Evolutionary conservation across 192 early-diverging fungal species (phyloP).

Genomic region (Umbelopsis sp.): DNA sequence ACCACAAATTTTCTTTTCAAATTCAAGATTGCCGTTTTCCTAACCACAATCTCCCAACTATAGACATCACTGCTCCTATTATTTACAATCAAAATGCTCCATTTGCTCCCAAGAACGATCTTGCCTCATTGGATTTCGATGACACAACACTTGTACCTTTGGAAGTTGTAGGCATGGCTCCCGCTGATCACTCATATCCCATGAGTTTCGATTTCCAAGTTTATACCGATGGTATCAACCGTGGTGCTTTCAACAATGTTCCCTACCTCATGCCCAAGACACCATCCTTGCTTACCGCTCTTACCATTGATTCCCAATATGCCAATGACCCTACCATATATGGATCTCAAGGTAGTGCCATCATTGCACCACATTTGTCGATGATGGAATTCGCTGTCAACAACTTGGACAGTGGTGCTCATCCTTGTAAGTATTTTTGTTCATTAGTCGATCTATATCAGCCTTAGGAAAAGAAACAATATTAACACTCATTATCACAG

Average conservation of each 20-base stretch:
- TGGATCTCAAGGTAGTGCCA: constrained; percentile 64
- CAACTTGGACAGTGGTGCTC: constrained; percentile 75
- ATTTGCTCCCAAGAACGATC: constrained; percentile 28
- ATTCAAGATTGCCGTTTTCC: constrained; percentile 1
- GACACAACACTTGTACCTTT: constrained; percentile 61
- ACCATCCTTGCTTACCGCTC: constrained; percentile 68
- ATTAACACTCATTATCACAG: constrained; percentile 31
- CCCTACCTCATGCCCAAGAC: constrained; percentile 66
- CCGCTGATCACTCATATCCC: constrained; percentile 49
- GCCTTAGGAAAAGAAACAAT: too few relatives aligned
- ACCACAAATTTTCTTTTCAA: neutral
- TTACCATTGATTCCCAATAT: constrained; percentile 52
- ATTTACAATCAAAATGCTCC: constrained; percentile 48
- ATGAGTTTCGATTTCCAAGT: constrained; percentile 68
- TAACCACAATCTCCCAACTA: neutral
- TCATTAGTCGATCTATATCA: too few relatives aligned
- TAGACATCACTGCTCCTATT: constrained; percentile 59
- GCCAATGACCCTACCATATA: constrained; percentile 57
- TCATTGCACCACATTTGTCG: constrained; percentile 64
- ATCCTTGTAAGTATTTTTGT: constrained; percentile 37
- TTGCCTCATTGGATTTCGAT: constrained; percentile 50
- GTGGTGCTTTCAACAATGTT: constrained; percentile 81
- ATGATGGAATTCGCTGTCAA: constrained; percentile 72
- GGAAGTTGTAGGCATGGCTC: constrained; percentile 41
- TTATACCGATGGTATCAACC: constrained; percentile 74